phyloP scores from a whole-genome alignment of 2,329 filamentous ascomycete species.

The Emydomyces testavorans region DNA sequence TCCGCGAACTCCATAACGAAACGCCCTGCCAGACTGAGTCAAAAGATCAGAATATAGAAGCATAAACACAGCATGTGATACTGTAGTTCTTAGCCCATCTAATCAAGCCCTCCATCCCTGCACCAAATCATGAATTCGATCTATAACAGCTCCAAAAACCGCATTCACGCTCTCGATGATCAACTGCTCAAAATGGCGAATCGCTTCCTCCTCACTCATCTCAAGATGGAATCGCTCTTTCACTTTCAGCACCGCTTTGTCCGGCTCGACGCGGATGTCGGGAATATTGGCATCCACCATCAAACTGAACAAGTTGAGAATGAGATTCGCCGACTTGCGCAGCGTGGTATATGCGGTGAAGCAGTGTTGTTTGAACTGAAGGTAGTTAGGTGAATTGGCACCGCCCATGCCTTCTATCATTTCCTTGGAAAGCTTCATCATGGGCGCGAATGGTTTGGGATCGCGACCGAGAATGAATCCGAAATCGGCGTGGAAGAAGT shows the following conservation, averaged over 20 bases:
- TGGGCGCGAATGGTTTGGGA: slow-evolving; percentile 90
- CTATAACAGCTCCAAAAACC: slow-evolving; percentile 86
- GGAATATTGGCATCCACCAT: slow-evolving; percentile 98
- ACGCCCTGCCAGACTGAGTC: too few species aligned
- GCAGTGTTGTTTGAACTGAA: slow-evolving; percentile 86
- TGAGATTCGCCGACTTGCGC: slow-evolving; percentile 77
- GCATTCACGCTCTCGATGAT: slow-evolving; percentile 86
- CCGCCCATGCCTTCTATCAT: slow-evolving; percentile 99
- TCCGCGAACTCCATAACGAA: too few species aligned
- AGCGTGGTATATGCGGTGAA: slow-evolving; percentile 89
- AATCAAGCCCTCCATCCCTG: slow-evolving; percentile 63
- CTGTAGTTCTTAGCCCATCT: background rate
- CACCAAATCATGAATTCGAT: slow-evolving; percentile 84
- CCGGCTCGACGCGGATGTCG: slow-evolving; percentile 81
- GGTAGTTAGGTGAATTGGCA: slow-evolving; percentile 64
- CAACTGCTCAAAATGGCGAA: slow-evolving; percentile 72
- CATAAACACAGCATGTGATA: too few species aligned
- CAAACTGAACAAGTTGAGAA: slow-evolving; percentile 86
- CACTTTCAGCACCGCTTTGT: slow-evolving; percentile 90
- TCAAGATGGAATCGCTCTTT: slow-evolving; percentile 89
- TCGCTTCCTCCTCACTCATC: slow-evolving; percentile 81
- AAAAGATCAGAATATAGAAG: too few species aligned
- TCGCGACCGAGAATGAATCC: slow-evolving; percentile 95
- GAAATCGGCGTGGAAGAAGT: slow-evolving; percentile 98
- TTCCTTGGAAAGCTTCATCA: slow-evolving; percentile 93